Evolutionary conservation across 1,139 yeast species (phyloP).

Genomic region (Suhomyces panamericanus): DNA sequence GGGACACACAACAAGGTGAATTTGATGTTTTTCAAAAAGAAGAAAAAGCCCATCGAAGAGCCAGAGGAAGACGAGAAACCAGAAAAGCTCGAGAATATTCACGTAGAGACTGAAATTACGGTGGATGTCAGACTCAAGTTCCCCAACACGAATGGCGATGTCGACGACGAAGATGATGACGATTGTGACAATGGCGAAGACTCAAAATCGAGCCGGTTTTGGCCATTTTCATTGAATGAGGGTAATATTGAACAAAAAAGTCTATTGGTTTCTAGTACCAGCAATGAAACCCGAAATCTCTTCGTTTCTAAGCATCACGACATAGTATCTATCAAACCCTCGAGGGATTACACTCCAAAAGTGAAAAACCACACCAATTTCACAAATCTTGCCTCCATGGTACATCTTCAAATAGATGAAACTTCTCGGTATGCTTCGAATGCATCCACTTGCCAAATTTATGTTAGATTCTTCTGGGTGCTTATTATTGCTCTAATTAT

Average conservation of each 20-base stretch:
- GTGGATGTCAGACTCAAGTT: constrained; percentile 19
- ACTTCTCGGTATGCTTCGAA: neutral
- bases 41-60: constrained; percentile 2
- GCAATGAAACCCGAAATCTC: constrained; percentile 4
- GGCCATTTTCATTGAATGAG: constrained; percentile 2
- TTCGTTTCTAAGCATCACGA: neutral
- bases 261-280: neutral
- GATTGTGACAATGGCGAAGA: neutral
- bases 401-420: neutral
- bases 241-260: neutral
- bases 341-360: neutral
- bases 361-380: neutral
- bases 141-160: constrained; percentile 1
- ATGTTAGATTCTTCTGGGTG: neutral
- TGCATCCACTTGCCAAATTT: neutral
- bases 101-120: constrained; percentile 26
- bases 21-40: constrained; percentile 3
- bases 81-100: constrained; percentile 12
- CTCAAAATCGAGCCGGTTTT: constrained; percentile 4
- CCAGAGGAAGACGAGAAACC: neutral
- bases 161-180: neutral
- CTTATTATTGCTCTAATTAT: constrained; percentile 1
- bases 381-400: neutral
- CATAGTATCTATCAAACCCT: neutral
- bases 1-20: neutral